These are phyloP conservation scores for Onygena corvina DNA, from an alignment of 2,329 filamentous ascomycete species.

Conservation along the genomic window DNA sequence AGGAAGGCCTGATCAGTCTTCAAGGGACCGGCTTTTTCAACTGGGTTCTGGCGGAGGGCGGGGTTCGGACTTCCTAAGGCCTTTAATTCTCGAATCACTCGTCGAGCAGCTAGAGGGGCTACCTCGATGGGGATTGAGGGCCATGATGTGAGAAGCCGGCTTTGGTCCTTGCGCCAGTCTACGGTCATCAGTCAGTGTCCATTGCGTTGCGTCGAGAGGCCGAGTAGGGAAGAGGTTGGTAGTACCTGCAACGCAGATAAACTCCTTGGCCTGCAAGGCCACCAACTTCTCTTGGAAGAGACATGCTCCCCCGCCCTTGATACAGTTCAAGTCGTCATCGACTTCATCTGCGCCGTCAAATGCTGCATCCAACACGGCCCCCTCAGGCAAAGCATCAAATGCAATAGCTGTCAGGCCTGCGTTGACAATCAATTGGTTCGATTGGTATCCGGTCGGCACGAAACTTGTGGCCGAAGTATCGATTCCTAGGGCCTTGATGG, in stretches of 20 bases:
- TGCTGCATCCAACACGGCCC: constrained; percentile 63
- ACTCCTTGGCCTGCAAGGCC: constrained; percentile 68
- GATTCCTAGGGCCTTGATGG: constrained; percentile 42
- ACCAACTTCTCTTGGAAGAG: constrained; percentile 97
- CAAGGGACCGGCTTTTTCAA: constrained; percentile 63
- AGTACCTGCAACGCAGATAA: constrained; percentile 73
- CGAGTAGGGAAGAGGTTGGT: constrained; percentile 10
- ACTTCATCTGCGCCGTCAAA: constrained; percentile 98
- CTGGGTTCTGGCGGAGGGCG: constrained; percentile 56
- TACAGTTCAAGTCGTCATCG: constrained; percentile 85
- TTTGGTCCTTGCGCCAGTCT: constrained; percentile 84
- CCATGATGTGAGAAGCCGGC: constrained; percentile 63
- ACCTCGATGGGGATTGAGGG: constrained; percentile 86
- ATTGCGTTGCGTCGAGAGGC: neutral
- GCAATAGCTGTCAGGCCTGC: constrained; percentile 66
- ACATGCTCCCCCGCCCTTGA: constrained; percentile 96
- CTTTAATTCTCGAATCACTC: constrained; percentile 60
- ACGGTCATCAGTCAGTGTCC: constrained; percentile 5
- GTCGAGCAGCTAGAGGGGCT: constrained; percentile 66
- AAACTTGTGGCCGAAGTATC: constrained; percentile 57
- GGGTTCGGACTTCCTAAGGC: constrained; percentile 62
- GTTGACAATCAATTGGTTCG: constrained; percentile 68
- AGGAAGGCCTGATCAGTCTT: constrained; percentile 78
- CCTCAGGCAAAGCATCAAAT: constrained; percentile 60
- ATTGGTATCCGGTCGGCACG: constrained; percentile 85